Evolutionary conservation across 148 eudicot genomes (phyloP), one percentile per base, ranked within the genome.

Genomic region (Polygonum maritimum): DNA sequence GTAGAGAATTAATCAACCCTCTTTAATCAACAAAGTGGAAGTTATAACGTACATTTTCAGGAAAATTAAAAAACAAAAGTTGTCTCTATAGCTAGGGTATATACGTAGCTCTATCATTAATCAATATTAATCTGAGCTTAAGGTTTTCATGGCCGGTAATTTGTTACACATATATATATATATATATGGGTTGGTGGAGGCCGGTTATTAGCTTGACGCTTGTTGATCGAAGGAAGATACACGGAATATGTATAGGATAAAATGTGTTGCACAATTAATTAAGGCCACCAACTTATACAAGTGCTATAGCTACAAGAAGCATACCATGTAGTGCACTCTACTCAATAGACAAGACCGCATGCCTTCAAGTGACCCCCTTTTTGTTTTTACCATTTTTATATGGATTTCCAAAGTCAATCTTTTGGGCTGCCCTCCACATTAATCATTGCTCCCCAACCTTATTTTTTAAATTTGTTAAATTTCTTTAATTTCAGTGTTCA

Each of bases 261-360:
- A 54, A 58, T 65, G 76, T 84, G 60, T 58, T 77, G 79, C 69
- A 40, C 36, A 51, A 35, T 21, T 41, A 41, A 41, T 41, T 51
- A 57, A 14, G 21, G 57, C 78, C 73, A 74, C 47, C 47, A 44
- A 44, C 7, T 44, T 7, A 26, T 26, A 26, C 31, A 44, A 60
- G 55, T 49, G 51, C 13, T 31, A 26, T 26, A 62, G 35, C 67
- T 41, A 71, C 22, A 11, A 71, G 26, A 49, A 40, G 72, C 55
- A 47, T 60, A 58, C 73, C 44, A 84, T 84, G 87, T 76, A 89
- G 96, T 91, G 88, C 86, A 91, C 87, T 91, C 89, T 85, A 91
- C 93, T 89, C 92, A 86, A 91, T 22, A 19, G 75, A 44, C 75
- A 72, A 86, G 87, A 76, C n/a, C 16, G 55, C 55, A 76, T 60